These are phyloP conservation scores for Colletotrichum trifolii DNA, from an alignment of 2,329 filamentous ascomycete genomes.

Conservation along the genomic window DNA sequence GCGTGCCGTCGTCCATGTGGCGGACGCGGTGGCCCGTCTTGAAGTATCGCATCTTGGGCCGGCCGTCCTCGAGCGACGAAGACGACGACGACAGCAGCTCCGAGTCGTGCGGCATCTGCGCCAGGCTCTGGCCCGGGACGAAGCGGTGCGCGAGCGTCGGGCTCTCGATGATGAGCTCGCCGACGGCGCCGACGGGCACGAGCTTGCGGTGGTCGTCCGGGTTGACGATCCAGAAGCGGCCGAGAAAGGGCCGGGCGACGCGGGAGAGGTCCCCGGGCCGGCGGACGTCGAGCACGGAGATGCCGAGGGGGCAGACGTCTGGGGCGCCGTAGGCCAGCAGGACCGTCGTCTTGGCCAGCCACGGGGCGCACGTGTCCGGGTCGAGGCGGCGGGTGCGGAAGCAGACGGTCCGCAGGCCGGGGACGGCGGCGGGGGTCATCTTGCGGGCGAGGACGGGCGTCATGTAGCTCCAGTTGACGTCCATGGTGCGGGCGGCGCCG, in stretches of 20 bases:
- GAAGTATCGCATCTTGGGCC: conserved; percentile 51
- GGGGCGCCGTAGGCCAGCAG: conserved; percentile 63
- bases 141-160: conserved; percentile 58
- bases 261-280: conserved; percentile 50
- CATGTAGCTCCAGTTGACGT: conserved; percentile 64
- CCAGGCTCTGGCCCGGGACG: conserved; percentile 43
- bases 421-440: conserved; percentile 50
- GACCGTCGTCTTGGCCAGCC: conserved; percentile 57
- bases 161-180: conserved; percentile 71
- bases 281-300: conserved; percentile 58
- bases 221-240: conserved; percentile 64
- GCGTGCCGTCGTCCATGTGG: conserved; percentile 58
- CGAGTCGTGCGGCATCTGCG: conserved; percentile 39
- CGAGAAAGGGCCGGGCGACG: conserved; percentile 60
- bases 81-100: background rate
- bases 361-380: conserved; percentile 58
- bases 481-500: conserved; percentile 60
- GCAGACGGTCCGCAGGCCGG: conserved; percentile 53
- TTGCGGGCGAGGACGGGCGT: conserved; percentile 68
- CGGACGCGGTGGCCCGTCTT: conserved; percentile 64
- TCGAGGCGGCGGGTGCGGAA: conserved; percentile 63
- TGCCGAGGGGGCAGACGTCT: conserved; percentile 62
- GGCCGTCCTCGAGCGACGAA: conserved; percentile 39
- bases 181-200: conserved; percentile 64
- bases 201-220: conserved; percentile 61